These are phyloP conservation scores for Mycena capillaripes DNA, from an alignment of 768 basidiomycete genomes.

Conservation along the genomic window DNA sequence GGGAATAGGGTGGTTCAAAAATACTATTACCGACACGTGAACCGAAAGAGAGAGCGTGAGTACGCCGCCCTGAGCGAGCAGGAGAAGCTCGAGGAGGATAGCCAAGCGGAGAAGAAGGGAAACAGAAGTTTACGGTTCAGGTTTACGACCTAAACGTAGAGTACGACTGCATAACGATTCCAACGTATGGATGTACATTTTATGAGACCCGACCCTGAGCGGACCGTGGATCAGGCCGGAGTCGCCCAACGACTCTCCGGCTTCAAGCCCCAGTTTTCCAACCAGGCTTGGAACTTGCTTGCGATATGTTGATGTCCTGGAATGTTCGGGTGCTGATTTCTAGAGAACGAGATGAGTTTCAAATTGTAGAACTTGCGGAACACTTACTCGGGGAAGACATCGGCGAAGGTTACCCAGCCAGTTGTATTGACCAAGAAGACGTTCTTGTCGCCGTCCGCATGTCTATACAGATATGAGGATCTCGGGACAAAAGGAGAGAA, in stretches of 20 bases:
- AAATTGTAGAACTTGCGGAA: neutral
- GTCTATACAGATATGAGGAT: conserved; percentile 40
- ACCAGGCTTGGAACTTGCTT: conserved; percentile 58
- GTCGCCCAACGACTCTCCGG: conserved; percentile 41
- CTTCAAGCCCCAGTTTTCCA: conserved; percentile 61
- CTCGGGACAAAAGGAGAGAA: neutral
- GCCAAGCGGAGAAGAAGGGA: conserved; percentile 45
- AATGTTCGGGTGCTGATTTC: conserved; percentile 65
- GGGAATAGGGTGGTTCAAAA: conserved; percentile 45
- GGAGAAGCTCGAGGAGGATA: conserved; percentile 45
- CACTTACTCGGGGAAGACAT: conserved; percentile 62
- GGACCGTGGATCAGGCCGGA: conserved; percentile 1
- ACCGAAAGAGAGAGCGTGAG: conserved; percentile 41
- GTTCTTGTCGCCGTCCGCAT: conserved; percentile 59
- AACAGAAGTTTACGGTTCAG: conserved; percentile 50
- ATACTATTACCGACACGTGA: conserved; percentile 45
- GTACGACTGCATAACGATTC: neutral
- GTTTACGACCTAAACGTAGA: conserved; percentile 48
- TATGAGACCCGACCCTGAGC: neutral
- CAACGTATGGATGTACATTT: conserved; percentile 1
- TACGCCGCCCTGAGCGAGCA: conserved; percentile 40
- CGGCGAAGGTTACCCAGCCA: conserved; percentile 65
- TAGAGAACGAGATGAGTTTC: conserved; percentile 25
- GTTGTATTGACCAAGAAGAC: conserved; percentile 69
- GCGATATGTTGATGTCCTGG: conserved; percentile 64